Evolutionary conservation across 2,329 filamentous ascomycete species (phyloP), one percentile per base, ranked within the genome.

Genomic region (Teratosphaeria pseudoeucalypti): DNA sequence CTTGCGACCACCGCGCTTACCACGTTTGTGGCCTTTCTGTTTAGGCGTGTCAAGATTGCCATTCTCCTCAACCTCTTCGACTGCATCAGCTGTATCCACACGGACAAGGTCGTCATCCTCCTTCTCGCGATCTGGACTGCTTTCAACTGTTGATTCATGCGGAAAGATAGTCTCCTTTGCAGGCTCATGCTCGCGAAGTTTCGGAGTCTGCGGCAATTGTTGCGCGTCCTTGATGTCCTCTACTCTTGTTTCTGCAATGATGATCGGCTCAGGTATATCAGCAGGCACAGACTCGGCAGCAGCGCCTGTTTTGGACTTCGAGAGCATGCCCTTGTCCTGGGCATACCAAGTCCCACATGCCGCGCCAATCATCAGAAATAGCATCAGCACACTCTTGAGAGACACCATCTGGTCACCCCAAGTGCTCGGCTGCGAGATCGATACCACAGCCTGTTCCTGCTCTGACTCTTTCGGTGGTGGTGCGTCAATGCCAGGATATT

Each of bases 1-100:
- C 64, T 76, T 76, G 23, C 72, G 71, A 26, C 78, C 78, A 29
- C 77, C 78, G 19, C 78, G 74, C 61, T 76, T 77, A 27, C 78
- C 78, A 58, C 78, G 70, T 55, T 79, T 78, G 64, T 11, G 67
- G 60, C 37, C 68, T 70, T 55, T 70, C 68, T 16, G 63, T 58
- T 34, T 63, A 59, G 34, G 64, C 52, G 26, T 55, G 16, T 39
- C n/a, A 9, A n/a, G 14, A 14, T 52, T 57, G 52, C 57, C 57
- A 39, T 56, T 53, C 53, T 39, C 39, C 26, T 52, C 58, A 34
- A 34, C 59, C 19, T 62, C 61, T 43, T 49, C 58, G 19, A 34
- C 54, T 32, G 23, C 34, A n/a, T 37, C 34, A 12, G 61, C 62
- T 19, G 61, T 57, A 2, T 64, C 61, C n/a, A 59, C 55, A 14